phyloP scores from a whole-genome alignment of 2,329 filamentous ascomycete species.

The Tolypocladium amazonense region DNA sequence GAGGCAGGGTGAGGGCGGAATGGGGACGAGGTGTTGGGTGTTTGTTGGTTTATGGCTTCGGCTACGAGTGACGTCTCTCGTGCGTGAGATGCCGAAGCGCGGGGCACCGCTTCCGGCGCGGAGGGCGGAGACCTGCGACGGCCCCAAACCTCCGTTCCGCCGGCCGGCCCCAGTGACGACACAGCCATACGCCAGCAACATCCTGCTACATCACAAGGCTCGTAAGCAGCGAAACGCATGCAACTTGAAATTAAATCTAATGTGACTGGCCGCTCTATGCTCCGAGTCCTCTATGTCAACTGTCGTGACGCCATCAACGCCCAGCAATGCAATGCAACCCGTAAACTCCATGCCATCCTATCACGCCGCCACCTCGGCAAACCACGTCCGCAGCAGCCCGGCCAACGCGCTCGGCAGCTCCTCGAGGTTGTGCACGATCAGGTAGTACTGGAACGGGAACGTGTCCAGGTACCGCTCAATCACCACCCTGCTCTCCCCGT shows the following conservation, averaged over 20 bases:
- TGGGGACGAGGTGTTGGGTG: no score
- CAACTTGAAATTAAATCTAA: not conserved
- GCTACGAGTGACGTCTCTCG: not conserved
- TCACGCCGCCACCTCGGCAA: constrained; percentile 55
- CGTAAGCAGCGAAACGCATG: not conserved
- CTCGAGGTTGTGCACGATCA: constrained; percentile 84
- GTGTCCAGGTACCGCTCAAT: constrained; percentile 88
- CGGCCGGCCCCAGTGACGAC: no score
- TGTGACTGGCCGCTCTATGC: not conserved
- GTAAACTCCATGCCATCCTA: not conserved
- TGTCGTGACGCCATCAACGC: not conserved
- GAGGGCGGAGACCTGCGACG: not conserved
- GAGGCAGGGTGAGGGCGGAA: not conserved
- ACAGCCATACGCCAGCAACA: no score
- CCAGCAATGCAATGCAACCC: constrained; percentile 1
- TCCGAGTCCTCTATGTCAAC: not conserved
- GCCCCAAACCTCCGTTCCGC: not conserved
- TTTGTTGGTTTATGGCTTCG: not conserved
- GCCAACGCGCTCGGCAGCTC: constrained; percentile 85
- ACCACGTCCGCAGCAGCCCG: constrained; percentile 88
- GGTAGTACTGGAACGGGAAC: constrained; percentile 94
- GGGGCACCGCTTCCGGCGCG: no score
- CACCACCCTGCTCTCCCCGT: constrained; percentile 55
- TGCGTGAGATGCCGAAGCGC: no score
- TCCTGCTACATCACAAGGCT: not conserved